Evolutionary conservation across 108 stramenopile genomes (phyloP).

Genomic region (Asterionellopsis glacialis): DNA sequence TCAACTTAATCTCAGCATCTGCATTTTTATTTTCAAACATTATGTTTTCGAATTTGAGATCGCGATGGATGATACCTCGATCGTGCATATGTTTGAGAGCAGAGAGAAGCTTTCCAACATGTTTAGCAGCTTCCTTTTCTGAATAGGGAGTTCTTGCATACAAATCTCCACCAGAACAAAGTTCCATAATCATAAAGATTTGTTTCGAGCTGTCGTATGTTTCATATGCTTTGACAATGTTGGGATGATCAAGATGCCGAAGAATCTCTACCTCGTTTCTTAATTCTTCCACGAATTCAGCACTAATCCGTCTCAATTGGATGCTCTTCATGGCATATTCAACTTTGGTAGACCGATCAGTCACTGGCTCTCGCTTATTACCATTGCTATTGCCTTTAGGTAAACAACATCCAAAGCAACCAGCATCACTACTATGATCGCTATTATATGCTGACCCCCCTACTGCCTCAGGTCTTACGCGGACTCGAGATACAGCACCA

Average conservation of each 20-base stretch:
- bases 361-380: not conserved
- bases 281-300: constrained; percentile 35
- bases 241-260: constrained; percentile 74
- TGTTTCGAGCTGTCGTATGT: constrained; percentile 60
- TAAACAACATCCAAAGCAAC: constrained; percentile 2
- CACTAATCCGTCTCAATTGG: constrained; percentile 37
- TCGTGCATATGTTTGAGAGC: constrained; percentile 88
- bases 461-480: constrained; percentile 37
- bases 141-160: constrained; percentile 52
- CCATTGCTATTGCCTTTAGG: too few relatives aligned
- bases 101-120: constrained; percentile 50
- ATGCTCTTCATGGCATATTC: constrained; percentile 69
- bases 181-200: constrained; percentile 78
- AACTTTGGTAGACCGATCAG: constrained; percentile 7
- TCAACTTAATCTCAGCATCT: constrained; percentile 57
- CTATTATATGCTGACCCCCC: constrained; percentile 40
- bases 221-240: constrained; percentile 90
- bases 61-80: constrained; percentile 92
- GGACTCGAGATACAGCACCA: constrained; percentile 56
- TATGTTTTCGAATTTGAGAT: constrained; percentile 90
- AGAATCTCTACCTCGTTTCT: constrained; percentile 58
- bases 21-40: constrained; percentile 52
- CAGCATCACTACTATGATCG: not conserved
- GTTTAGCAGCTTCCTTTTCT: constrained; percentile 63
- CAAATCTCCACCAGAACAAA: constrained; percentile 76